Percentiles rank a stretch among this genome's conserved stretches.
Conservation (phyloP, 2,329 filamentous ascomycete species). For the Fusarium sp. region DNA sequence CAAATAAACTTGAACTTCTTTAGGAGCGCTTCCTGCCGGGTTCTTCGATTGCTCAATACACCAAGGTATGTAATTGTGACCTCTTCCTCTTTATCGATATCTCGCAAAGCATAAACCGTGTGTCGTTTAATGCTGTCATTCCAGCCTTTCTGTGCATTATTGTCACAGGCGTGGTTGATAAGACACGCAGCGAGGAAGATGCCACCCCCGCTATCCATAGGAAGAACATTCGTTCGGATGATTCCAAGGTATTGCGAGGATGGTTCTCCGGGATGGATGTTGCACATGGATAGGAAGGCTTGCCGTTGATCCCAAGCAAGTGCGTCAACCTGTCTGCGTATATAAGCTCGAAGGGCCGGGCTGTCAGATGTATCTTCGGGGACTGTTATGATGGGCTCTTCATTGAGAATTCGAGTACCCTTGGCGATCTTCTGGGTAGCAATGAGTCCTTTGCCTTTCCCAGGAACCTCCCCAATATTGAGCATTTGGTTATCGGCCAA, state of each 20-base stretch:
- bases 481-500: neutral
- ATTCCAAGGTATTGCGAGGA: neutral
- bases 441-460: neutral
- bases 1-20: neutral
- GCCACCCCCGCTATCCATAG: neutral
- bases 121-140: neutral
- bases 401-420: neutral
- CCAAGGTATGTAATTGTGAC: neutral
- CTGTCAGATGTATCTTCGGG: neutral
- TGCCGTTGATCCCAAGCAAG: neutral
- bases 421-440: neutral
- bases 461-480: neutral
- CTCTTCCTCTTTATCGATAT: neutral
- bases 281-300: neutral
- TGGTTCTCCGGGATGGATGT: neutral
- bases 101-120: neutral
- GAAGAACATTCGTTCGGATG: neutral
- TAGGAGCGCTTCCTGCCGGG: neutral
- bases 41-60: neutral
- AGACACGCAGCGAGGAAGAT: neutral
- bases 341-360: neutral
- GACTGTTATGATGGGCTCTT: neutral
- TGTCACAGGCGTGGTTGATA: slow-evolving; percentile 2
- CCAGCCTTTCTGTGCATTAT: neutral
- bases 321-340: neutral